Percentiles rank a stretch among this genome's conserved stretches.
Evolutionary conservation across 2,329 filamentous ascomycete species (phyloP).

Genomic region (Neonectria neomacrospora): DNA sequence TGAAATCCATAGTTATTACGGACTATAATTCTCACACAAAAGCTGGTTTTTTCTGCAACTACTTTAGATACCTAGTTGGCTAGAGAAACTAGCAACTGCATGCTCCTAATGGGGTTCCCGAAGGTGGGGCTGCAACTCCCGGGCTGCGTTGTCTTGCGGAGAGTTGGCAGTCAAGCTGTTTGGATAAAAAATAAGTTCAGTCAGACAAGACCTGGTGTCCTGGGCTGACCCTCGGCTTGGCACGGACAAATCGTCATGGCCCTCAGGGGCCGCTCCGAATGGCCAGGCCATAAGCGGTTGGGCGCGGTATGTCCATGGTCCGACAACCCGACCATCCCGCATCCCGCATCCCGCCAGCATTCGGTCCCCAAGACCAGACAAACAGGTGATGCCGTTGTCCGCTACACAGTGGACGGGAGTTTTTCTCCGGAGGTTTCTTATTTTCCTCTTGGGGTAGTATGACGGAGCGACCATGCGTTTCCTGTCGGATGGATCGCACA

Average conservation of each 20-base stretch:
- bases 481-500: constrained; percentile 2
- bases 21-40: neutral
- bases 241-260: constrained; percentile 14
- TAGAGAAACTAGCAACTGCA: constrained; percentile 1
- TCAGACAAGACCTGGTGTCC: neutral
- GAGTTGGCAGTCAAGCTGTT: neutral
- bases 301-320: constrained; percentile 25
- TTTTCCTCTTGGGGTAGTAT: neutral
- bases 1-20: neutral
- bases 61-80: neutral
- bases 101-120: neutral
- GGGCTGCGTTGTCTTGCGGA: neutral
- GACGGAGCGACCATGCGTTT: constrained; percentile 2
- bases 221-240: constrained; percentile 17
- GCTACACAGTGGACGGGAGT: neutral
- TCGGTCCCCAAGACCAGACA: constrained; percentile 3
- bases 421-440: neutral
- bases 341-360: constrained; percentile 6
- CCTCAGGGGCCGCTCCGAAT: constrained; percentile 16
- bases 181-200: constrained; percentile 3
- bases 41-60: neutral
- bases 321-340: constrained; percentile 8
- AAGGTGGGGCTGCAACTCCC: neutral
- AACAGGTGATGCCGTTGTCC: constrained; percentile 22
- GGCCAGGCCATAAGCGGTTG: constrained; percentile 23